Percentiles rank a stretch among this genome's conserved stretches.
Evolutionary conservation across 1,139 yeast genomes (phyloP).

Genomic region (Yamadazyma conglobata): DNA sequence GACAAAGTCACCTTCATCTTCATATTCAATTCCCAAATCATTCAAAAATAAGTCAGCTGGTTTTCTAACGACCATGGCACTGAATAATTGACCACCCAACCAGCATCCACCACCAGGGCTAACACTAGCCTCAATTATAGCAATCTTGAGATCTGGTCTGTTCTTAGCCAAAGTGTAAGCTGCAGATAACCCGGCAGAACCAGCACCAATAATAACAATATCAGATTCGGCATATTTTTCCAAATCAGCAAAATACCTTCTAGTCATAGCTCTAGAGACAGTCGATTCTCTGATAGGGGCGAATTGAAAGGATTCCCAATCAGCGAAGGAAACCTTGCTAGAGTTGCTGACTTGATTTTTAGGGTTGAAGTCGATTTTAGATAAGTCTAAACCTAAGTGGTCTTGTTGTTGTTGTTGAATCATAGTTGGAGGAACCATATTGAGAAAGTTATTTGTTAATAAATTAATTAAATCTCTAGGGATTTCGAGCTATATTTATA

Average conservation of each 20-base stretch:
- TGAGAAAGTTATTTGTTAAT: too few relatives aligned
- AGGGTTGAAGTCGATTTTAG: not conserved
- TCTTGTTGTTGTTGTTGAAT: slow-evolving; percentile 18
- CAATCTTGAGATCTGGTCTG: slow-evolving; percentile 74
- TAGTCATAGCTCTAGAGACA: slow-evolving; percentile 82
- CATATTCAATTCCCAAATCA: slow-evolving; percentile 63
- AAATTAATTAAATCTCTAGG: too few relatives aligned
- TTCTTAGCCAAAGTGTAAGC: slow-evolving; percentile 71
- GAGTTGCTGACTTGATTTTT: slow-evolving; percentile 1
- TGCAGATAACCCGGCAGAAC: slow-evolving; percentile 74
- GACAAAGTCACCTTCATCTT: slow-evolving; percentile 78
- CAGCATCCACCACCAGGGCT: slow-evolving; percentile 82
- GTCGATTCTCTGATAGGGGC: slow-evolving; percentile 76
- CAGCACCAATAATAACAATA: slow-evolving; percentile 75
- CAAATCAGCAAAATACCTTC: slow-evolving; percentile 68
- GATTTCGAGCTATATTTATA: too few relatives aligned
- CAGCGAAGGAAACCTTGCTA: slow-evolving; percentile 31
- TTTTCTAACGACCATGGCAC: slow-evolving; percentile 77
- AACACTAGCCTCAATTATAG: slow-evolving; percentile 71
- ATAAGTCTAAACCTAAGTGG: slow-evolving; percentile 1
- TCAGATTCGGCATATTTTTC: slow-evolving; percentile 76
- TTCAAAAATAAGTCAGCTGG: slow-evolving; percentile 70
- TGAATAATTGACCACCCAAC: slow-evolving; percentile 77
- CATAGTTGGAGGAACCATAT: slow-evolving; percentile 40
- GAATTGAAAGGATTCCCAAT: slow-evolving; percentile 68